Evolutionary conservation across 2,329 filamentous ascomycete genomes (phyloP).

Genomic region (Colletotrichum theobromicola): DNA sequence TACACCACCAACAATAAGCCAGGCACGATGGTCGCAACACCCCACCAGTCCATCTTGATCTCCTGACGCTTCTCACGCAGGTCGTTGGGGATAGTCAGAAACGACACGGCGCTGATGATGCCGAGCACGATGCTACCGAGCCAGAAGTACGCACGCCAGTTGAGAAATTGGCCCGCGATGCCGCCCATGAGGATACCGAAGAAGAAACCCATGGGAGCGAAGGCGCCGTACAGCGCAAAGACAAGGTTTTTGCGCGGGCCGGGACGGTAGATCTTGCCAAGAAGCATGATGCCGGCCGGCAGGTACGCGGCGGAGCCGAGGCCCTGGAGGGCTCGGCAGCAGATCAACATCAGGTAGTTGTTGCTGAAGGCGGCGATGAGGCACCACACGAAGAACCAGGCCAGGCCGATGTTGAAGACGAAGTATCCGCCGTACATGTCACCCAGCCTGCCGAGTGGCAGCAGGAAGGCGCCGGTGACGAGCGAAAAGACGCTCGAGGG

Average conservation of each 20-base stretch:
- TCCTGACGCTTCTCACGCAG: constrained; percentile 26
- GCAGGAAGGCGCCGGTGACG: constrained; percentile 61
- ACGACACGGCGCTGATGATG: constrained; percentile 50
- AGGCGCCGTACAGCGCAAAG: constrained; percentile 63
- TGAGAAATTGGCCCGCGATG: constrained; percentile 61
- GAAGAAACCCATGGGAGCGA: constrained; percentile 64
- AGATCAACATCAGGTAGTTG: constrained; percentile 72
- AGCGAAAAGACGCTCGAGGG: constrained; percentile 67
- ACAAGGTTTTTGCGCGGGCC: constrained; percentile 75
- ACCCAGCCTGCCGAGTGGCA: constrained; percentile 65
- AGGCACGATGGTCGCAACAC: constrained; percentile 55
- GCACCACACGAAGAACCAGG: constrained; percentile 73
- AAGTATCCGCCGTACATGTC: constrained; percentile 68
- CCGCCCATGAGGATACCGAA: constrained; percentile 72
- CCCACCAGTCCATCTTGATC: constrained; percentile 65
- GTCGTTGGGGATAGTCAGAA: constrained; percentile 43
- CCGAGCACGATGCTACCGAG: constrained; percentile 56
- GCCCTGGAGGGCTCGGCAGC: constrained; percentile 77
- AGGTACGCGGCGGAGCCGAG: constrained; percentile 76
- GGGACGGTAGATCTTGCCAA: constrained; percentile 72
- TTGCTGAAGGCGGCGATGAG: constrained; percentile 73
- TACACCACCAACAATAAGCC: constrained; percentile 70
- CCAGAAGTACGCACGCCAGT: constrained; percentile 75
- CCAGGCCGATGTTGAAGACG: constrained; percentile 63
- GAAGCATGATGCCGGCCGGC: constrained; percentile 72